phyloP scores from a whole-genome alignment of 148 eudicot species.

The Heliosperma pusillum region DNA sequence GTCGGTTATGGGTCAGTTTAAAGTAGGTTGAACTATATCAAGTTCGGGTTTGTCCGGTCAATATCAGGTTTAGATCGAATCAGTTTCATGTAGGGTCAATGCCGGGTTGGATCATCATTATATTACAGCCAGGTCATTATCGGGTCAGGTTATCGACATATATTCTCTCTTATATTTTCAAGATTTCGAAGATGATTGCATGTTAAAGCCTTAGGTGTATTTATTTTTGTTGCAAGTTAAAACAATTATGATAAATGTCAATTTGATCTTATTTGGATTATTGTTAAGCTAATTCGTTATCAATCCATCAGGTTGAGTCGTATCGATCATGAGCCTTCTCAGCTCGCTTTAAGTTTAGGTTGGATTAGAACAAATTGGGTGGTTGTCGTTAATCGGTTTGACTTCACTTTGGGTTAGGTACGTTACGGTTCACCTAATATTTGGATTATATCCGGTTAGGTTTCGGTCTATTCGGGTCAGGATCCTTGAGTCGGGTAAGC shows the following conservation, averaged over 20 bases:
- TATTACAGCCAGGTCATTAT: no score
- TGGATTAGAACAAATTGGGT: not conserved
- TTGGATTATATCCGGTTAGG: not conserved
- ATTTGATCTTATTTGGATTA: not conserved
- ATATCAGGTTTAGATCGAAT: no score
- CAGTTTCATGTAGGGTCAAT: no score
- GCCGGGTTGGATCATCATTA: no score
- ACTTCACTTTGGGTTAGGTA: not conserved
- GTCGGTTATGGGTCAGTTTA: no score
- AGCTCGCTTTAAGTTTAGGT: not conserved
- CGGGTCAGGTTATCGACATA: no score
- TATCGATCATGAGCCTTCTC: not conserved
- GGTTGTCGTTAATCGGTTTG: not conserved
- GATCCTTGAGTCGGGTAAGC: not conserved
- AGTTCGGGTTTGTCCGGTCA: no score
- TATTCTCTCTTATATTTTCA: no score
- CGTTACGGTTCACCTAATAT: not conserved
- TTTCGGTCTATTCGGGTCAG: not conserved
- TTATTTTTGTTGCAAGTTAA: not conserved
- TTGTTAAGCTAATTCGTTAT: not conserved
- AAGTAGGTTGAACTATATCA: no score
- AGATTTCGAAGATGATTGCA: not conserved
- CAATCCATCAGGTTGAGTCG: not conserved
- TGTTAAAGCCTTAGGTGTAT: not conserved
- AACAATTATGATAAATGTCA: not conserved